A percentile compares a stretch with the other conserved stretches of the same genome.
Conservation (phyloP, 129 eudicot species). For the Flaveria ramosissima region DNA sequence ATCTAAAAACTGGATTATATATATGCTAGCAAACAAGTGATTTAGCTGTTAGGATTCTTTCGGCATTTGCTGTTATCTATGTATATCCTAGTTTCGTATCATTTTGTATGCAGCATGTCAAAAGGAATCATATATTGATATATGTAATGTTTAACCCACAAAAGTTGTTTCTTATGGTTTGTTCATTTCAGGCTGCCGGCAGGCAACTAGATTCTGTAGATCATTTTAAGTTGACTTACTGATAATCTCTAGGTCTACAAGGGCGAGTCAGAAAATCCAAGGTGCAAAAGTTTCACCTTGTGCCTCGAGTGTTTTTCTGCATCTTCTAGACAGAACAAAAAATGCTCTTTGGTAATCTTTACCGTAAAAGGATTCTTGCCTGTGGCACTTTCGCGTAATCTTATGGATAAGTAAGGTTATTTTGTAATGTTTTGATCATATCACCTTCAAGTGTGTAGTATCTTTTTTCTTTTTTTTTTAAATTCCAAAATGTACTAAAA, state of each 20-base stretch:
- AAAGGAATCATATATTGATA: conserved; percentile 8
- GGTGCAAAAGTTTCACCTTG: neutral
- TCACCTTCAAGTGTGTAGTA: neutral
- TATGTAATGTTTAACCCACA: neutral
- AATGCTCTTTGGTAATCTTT: neutral
- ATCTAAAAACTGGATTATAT: neutral
- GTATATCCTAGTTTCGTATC: conserved; percentile 2
- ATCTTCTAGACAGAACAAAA: neutral
- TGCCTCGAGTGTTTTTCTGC: neutral
- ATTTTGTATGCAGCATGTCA: conserved; percentile 18
- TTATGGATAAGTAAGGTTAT: neutral
- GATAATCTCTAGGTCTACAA: conserved; percentile 2
- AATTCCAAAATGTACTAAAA: neutral
- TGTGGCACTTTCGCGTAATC: neutral
- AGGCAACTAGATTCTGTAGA: conserved; percentile 13
- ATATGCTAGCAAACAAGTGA: neutral
- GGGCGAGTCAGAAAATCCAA: neutral
- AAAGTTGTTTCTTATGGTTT: conserved; percentile 13
- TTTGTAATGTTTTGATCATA: neutral
- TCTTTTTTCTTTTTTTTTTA: no score
- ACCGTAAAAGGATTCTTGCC: neutral
- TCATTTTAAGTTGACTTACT: neutral
- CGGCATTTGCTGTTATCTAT: conserved; percentile 21
- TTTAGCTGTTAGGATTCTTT: conserved; percentile 20
- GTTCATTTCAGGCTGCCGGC: conserved; percentile 20